These are phyloP conservation scores for Calonectria naviculata DNA, from an alignment of 2,329 filamentous ascomycete genomes.

Conservation along the genomic window DNA sequence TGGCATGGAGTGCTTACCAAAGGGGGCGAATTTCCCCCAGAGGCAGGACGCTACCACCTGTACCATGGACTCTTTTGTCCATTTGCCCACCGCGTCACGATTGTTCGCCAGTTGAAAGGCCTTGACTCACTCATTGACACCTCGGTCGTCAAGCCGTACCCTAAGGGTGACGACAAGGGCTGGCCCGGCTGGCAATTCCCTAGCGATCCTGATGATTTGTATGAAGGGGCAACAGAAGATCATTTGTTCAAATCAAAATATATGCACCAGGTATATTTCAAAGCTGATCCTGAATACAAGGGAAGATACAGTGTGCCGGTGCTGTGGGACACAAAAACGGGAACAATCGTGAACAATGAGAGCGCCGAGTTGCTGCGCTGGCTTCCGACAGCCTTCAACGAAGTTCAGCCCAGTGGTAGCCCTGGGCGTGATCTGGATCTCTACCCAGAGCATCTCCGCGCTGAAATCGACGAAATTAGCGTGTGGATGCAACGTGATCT, in stretches of 20 bases:
- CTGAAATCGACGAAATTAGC: slow-evolving; percentile 72
- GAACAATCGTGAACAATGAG: slow-evolving; percentile 84
- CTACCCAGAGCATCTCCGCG: slow-evolving; percentile 62
- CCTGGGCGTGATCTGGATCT: slow-evolving; percentile 61
- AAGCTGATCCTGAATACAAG: slow-evolving; percentile 72
- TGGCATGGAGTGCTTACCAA: slow-evolving; percentile 38
- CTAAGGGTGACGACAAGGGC: slow-evolving; percentile 71
- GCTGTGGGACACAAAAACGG: slow-evolving; percentile 74
- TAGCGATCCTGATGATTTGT: slow-evolving; percentile 57
- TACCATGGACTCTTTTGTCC: slow-evolving; percentile 72
- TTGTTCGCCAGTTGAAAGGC: slow-evolving; percentile 78
- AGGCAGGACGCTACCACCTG: slow-evolving; percentile 69
- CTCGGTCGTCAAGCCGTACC: slow-evolving; percentile 72
- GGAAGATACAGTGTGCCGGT: slow-evolving; percentile 81
- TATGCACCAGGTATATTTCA: slow-evolving; percentile 77
- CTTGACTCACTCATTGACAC: slow-evolving; percentile 76
- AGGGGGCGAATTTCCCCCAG: slow-evolving; percentile 60
- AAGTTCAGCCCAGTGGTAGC: slow-evolving; percentile 55
- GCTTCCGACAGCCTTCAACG: slow-evolving; percentile 81
- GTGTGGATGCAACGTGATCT: slow-evolving; percentile 71
- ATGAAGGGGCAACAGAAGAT: slow-evolving; percentile 70
- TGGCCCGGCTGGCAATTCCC: slow-evolving; percentile 74
- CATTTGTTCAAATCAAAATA: slow-evolving; percentile 73
- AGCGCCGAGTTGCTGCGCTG: slow-evolving; percentile 86
- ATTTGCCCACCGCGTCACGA: slow-evolving; percentile 78